Evolutionary conservation across 2,329 filamentous ascomycete species (phyloP), one percentile per base, ranked within the genome.

Genomic region (Nemania sp.): DNA sequence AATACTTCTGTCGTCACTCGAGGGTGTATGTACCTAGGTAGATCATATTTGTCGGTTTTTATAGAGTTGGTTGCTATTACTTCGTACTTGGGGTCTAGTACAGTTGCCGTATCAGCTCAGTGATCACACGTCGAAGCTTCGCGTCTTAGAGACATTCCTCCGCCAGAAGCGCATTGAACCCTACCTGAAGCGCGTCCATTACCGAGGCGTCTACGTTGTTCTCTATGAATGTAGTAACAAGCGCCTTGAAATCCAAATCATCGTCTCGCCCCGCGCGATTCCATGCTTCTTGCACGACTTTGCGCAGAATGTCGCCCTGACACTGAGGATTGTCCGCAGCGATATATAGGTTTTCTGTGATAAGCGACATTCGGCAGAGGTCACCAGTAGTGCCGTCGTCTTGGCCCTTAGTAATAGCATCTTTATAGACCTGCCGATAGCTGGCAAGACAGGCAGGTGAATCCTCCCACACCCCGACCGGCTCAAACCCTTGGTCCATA

Each of bases 381-480:
- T 41, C 31, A 23, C 40, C 22, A 19, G n/a, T 47, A 26, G 17
- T 20, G 19, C 30, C 28, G 12, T 37, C 36, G 14, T 20, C 30
- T 17, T 41, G 26, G 26, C 15, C 5, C 30, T 37, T 23, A 26
- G 30, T 12, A 31, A 36, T 34, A 11, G 36, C 49, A 23, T 22
- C 34, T n/a, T 19, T 48, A 22, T 56, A 56, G n/a, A 52, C 19
- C 34, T 31, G 23, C 12, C 48, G 48, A 42, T 36, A 56, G n/a
- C 34, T 14, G 30, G 42, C 43, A 37, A 56, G 53, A 24, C 20
- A 24, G 6, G 14, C 3, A 5, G 53, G 53, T 4, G 53, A 56
- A 17, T 56, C 53, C 34, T 56, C 53, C 53, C 53, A 56, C 4
- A 52, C 36, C n/a, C 53, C 53, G 8, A 12, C 48, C 6, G 48